These are phyloP conservation scores for Puccinia coronata DNA, from an alignment of 1,284 basidiomycete genomes.

Conservation along the genomic window DNA sequence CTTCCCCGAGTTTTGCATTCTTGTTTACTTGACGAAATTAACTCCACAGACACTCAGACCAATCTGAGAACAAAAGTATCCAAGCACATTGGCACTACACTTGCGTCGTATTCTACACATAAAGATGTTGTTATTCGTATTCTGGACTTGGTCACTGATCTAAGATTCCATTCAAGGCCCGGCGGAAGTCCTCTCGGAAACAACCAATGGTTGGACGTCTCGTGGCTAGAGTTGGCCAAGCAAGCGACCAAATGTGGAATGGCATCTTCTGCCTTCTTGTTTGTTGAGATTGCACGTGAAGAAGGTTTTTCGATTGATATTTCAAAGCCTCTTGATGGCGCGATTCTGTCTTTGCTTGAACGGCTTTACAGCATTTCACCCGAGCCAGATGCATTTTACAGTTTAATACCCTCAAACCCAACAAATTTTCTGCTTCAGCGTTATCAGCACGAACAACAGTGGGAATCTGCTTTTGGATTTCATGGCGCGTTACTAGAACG, in stretches of 20 bases:
- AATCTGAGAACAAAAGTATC: background rate
- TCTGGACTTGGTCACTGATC: conserved; percentile 75
- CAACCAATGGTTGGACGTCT: conserved; percentile 80
- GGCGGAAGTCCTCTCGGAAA: conserved; percentile 67
- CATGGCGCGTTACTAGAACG: conserved; percentile 81
- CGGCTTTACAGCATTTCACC: conserved; percentile 91
- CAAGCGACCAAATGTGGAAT: conserved; percentile 76
- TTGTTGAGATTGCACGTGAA: conserved; percentile 78
- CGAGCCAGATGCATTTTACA: conserved; percentile 97
- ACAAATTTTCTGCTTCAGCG: conserved; percentile 75
- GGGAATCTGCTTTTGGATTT: conserved; percentile 84
- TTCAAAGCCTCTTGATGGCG: conserved; percentile 50
- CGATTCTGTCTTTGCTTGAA: conserved; percentile 72
- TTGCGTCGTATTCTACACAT: conserved; percentile 56
- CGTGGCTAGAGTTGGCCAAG: conserved; percentile 71
- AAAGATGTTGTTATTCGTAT: conserved; percentile 67
- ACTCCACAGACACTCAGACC: conserved; percentile 10
- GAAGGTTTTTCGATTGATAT: conserved; percentile 57
- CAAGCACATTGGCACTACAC: conserved; percentile 39
- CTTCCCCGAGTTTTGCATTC: conserved; percentile 76
- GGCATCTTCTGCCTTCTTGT: conserved; percentile 84
- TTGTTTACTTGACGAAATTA: conserved; percentile 62
- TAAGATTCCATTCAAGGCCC: conserved; percentile 69
- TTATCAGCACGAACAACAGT: conserved; percentile 87
- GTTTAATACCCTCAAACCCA: conserved; percentile 75